Percentiles rank a stretch among this genome's conserved stretches.
Evolutionary conservation across 495 filamentous ascomycete species (phyloP).

Genomic region (Clavariopsis aquatica): DNA sequence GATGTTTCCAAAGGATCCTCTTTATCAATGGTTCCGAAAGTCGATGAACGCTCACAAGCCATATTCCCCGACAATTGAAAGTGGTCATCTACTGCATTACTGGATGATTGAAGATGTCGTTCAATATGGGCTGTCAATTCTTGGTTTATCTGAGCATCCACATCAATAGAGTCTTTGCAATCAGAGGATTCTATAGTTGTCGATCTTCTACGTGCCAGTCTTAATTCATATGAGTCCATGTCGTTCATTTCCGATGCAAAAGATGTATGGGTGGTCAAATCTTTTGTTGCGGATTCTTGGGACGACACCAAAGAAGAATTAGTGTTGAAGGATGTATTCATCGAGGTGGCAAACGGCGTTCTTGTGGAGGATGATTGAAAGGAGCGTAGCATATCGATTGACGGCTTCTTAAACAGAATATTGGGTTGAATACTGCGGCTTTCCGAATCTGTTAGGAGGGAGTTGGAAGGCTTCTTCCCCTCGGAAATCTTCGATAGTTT

Average conservation of each 20-base stretch:
- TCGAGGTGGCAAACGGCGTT: conserved; percentile 1
- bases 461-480: conserved; percentile 2
- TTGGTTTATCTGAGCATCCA: neutral
- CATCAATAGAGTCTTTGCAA: conserved; percentile 6
- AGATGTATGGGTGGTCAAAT: conserved; percentile 17
- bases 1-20: conserved; percentile 2
- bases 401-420: conserved; percentile 19
- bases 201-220: conserved; percentile 13
- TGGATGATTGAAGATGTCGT: neutral
- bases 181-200: conserved; percentile 26
- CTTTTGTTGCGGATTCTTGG: conserved; percentile 4
- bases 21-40: conserved; percentile 14
- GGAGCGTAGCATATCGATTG: conserved; percentile 15
- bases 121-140: neutral
- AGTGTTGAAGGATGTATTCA: conserved; percentile 5
- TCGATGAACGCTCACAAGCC: conserved; percentile 12
- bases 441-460: neutral
- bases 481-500: conserved; percentile 24
- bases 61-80: neutral
- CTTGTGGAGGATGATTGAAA: conserved; percentile 12
- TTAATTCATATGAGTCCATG: conserved; percentile 2
- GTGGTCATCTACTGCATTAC: neutral
- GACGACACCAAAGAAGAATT: conserved; percentile 17
- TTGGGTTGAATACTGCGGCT: neutral
- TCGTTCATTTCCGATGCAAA: conserved; percentile 13